Conservation (phyloP, 2,329 filamentous ascomycete species). For the Chalara sp. region DNA sequence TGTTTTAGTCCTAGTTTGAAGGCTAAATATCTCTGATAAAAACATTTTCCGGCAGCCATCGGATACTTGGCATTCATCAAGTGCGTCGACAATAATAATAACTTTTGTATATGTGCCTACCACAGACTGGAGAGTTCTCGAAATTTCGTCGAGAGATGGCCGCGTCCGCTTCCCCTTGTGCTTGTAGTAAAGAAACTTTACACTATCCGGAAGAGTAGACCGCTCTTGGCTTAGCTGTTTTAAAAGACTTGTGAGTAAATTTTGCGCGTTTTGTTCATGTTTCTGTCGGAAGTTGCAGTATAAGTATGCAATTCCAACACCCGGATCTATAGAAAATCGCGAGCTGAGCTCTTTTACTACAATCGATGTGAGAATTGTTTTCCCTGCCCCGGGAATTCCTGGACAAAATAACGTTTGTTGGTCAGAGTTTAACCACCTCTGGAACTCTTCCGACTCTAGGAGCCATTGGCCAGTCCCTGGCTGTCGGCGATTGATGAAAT, state of each 20-base stretch:
- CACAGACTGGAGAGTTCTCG: background rate
- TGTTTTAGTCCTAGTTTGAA: too few species aligned
- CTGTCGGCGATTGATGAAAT: too few species aligned
- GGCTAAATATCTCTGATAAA: too few species aligned
- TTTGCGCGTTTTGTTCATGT: background rate
- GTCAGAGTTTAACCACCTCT: too few species aligned
- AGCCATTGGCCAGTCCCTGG: too few species aligned
- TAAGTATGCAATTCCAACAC: background rate
- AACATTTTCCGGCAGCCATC: conserved; percentile 3
- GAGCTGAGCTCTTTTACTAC: too few species aligned
- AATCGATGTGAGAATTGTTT: conserved; percentile 37
- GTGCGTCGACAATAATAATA: conserved; percentile 10
- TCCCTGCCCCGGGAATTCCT: conserved; percentile 27
- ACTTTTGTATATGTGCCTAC: background rate
- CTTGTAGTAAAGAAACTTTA: conserved; percentile 20
- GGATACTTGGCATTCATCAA: conserved; percentile 10
- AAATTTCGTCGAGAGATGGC: conserved; percentile 2
- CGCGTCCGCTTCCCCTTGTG: conserved; percentile 15
- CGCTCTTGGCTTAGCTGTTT: background rate
- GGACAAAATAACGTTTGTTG: background rate
- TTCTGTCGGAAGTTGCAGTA: background rate
- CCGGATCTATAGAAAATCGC: conserved; percentile 9
- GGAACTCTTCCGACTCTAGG: too few species aligned
- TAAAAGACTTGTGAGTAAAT: background rate
- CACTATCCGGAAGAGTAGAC: conserved; percentile 6